Conservation (phyloP, 495 filamentous ascomycete genomes). For the Annulohypoxylon moriforme region DNA sequence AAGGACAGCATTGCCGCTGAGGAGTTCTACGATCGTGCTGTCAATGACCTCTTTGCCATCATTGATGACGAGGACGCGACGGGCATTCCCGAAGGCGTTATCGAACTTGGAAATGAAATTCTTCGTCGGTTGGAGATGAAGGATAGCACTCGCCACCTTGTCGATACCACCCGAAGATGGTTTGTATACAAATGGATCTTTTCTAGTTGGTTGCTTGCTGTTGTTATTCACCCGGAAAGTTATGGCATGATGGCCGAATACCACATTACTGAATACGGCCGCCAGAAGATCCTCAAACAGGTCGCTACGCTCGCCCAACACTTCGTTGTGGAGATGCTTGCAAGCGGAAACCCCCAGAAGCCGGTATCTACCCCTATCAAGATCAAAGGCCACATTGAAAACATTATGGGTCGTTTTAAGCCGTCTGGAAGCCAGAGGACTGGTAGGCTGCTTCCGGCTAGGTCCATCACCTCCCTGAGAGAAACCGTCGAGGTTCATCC, state of each 20-base stretch:
- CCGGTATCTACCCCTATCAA: constrained; percentile 70
- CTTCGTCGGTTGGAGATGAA: constrained; percentile 79
- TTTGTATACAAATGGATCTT: constrained; percentile 93
- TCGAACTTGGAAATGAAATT: constrained; percentile 85
- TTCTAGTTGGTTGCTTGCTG: constrained; percentile 82
- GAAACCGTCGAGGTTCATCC: constrained; percentile 78
- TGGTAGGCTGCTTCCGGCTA: constrained; percentile 72
- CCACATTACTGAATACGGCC: constrained; percentile 88
- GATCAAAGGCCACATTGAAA: constrained; percentile 79
- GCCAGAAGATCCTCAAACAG: constrained; percentile 87
- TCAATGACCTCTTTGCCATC: constrained; percentile 84
- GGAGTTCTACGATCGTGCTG: constrained; percentile 87
- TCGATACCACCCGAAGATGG: constrained; percentile 78
- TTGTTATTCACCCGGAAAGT: constrained; percentile 89
- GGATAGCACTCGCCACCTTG: constrained; percentile 53
- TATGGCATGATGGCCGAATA: constrained; percentile 90
- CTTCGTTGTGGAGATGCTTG: constrained; percentile 72
- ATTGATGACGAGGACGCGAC: constrained; percentile 81
- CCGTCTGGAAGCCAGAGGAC: constrained; percentile 62
- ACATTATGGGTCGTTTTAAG: constrained; percentile 75
- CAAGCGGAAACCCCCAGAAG: constrained; percentile 60
- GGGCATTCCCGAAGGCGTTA: constrained; percentile 84
- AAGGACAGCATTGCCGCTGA: constrained; percentile 83
- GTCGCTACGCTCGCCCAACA: constrained; percentile 82
- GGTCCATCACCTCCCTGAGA: constrained; percentile 74